Evolutionary conservation across 2,329 filamentous ascomycete species (phyloP).

Genomic region (Stachybotrys echinatus): DNA sequence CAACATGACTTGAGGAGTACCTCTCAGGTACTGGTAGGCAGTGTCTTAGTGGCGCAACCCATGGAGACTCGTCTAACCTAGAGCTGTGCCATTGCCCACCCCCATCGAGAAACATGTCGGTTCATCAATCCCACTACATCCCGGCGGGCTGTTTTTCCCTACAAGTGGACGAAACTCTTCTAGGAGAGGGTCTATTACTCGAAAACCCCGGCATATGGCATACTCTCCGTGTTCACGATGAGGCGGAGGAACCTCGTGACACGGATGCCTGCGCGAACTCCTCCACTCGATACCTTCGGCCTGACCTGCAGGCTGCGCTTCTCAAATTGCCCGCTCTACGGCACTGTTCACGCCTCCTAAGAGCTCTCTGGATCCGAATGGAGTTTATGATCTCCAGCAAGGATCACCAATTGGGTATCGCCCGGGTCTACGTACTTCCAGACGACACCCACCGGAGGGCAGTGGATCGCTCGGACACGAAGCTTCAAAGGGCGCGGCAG

Average conservation of each 20-base stretch:
- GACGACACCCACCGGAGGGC: slow-evolving; percentile 55
- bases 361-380: slow-evolving; percentile 36
- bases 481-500: slow-evolving; percentile 39
- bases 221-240: slow-evolving; percentile 15
- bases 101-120: not conserved
- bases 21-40: not conserved
- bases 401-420: slow-evolving; percentile 15
- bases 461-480: slow-evolving; percentile 42
- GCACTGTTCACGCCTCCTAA: slow-evolving; percentile 24
- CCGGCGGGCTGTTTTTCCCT: slow-evolving; percentile 34
- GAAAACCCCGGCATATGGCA: slow-evolving; percentile 17
- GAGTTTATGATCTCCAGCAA: slow-evolving; percentile 24
- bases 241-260: slow-evolving; percentile 5
- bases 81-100: slow-evolving; percentile 10
- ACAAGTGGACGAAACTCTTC: slow-evolving; percentile 9
- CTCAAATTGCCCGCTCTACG: slow-evolving; percentile 17
- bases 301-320: slow-evolving; percentile 20
- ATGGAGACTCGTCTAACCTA: not conserved
- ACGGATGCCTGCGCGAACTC: not conserved
- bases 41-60: not conserved
- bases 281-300: slow-evolving; percentile 5
- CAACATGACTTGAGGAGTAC: not conserved
- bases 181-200: slow-evolving; percentile 7
- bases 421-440: slow-evolving; percentile 59
- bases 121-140: slow-evolving; percentile 24